Evolutionary conservation across 208 protist genomes (phyloP).

Genomic region (Vickermania ingenoplastis): DNA sequence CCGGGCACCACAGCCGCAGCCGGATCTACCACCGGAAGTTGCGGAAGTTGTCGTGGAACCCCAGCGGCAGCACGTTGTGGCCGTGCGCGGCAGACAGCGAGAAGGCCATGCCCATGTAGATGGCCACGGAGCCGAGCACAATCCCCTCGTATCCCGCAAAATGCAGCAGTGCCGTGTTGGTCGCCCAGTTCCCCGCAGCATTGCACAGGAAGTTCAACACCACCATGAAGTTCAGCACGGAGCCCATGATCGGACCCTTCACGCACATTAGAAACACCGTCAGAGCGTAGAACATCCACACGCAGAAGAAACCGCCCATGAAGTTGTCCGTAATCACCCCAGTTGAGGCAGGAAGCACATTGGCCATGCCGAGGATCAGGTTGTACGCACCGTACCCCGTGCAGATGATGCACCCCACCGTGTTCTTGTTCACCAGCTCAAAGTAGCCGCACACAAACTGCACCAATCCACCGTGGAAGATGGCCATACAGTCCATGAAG

Average conservation of each 20-base stretch:
- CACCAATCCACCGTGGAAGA: constrained; percentile 20
- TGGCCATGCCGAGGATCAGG: constrained; percentile 20
- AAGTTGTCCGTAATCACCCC: constrained; percentile 7
- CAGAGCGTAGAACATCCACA: constrained; percentile 24
- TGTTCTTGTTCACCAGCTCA: constrained; percentile 30
- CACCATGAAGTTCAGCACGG: constrained; percentile 20
- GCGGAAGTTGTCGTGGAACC: constrained; percentile 18
- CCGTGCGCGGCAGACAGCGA: constrained; percentile 29
- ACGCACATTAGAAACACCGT: neutral
- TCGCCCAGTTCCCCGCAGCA: constrained; percentile 11
- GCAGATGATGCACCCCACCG: constrained; percentile 23
- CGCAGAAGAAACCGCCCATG: constrained; percentile 24
- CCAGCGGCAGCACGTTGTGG: constrained; percentile 23
- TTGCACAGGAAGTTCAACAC: constrained; percentile 18
- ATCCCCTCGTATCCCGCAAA: constrained; percentile 46
- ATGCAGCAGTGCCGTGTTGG: constrained; percentile 17
- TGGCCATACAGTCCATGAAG: constrained; percentile 18
- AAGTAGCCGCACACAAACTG: constrained; percentile 36
- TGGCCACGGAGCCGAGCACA: constrained; percentile 21
- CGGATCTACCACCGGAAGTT: constrained; percentile 21
- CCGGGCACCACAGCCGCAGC: too few species aligned
- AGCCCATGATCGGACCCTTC: constrained; percentile 12
- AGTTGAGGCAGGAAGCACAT: neutral
- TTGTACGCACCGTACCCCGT: constrained; percentile 30
- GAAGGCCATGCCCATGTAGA: constrained; percentile 39